phyloP scores from a whole-genome alignment of 1,284 basidiomycete genomes.

The Malassezia sp. region DNA sequence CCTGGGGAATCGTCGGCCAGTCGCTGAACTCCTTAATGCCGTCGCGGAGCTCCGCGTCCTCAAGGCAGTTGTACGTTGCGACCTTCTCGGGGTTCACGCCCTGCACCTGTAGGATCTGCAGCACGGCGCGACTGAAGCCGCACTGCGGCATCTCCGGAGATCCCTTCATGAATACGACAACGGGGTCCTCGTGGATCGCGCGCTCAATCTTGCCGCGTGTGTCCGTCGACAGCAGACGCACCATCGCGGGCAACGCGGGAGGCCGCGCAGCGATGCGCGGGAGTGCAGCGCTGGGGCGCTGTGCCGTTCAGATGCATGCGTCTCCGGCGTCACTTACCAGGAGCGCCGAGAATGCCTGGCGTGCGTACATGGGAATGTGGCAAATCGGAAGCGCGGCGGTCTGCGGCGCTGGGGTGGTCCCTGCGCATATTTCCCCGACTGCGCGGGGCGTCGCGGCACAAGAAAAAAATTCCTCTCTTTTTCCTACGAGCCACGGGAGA shows the following conservation, averaged over 20 bases:
- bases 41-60: constrained; percentile 67
- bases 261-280: constrained; percentile 2
- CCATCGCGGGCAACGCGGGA: constrained; percentile 1
- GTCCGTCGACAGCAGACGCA: constrained; percentile 48
- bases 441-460: no score
- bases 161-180: constrained; percentile 91
- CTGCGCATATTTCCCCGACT: neutral
- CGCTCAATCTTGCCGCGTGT: constrained; percentile 50
- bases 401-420: no score
- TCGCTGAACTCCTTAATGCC: constrained; percentile 89
- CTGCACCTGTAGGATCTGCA: constrained; percentile 80
- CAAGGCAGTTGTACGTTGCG: constrained; percentile 71
- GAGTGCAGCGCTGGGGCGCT: constrained; percentile 6
- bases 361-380: constrained; percentile 10
- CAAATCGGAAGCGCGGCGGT: neutral
- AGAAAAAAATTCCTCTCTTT: neutral
- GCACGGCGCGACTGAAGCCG: constrained; percentile 83
- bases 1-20: constrained; percentile 94
- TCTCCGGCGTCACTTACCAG: constrained; percentile 1
- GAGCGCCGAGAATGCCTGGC: constrained; percentile 6
- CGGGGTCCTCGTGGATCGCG: constrained; percentile 57
- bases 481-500: neutral
- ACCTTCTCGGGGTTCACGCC: constrained; percentile 55
- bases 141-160: constrained; percentile 62
- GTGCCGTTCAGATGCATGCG: neutral